Conservation (phyloP, 169 alveolate genomes). For the Fabrea salina region DNA sequence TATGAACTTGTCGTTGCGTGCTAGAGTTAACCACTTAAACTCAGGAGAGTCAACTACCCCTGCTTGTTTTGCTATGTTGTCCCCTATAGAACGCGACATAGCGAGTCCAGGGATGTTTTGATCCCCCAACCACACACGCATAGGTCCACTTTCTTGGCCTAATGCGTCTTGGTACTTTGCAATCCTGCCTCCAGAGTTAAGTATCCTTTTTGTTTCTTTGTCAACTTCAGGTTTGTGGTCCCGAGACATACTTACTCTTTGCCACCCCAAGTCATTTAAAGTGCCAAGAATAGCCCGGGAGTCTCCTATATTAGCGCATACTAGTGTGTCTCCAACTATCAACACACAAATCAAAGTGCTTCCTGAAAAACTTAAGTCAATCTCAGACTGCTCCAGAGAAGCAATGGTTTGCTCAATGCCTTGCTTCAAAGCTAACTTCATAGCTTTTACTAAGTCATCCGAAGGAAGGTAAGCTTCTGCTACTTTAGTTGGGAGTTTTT, state of each 20-base stretch:
- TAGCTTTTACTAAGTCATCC: neutral
- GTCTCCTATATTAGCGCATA: constrained; percentile 85
- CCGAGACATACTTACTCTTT: constrained; percentile 51
- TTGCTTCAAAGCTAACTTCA: neutral
- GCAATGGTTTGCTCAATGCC: neutral
- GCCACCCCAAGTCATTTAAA: neutral
- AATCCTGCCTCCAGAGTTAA: constrained; percentile 68
- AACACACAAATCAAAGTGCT: constrained; percentile 62
- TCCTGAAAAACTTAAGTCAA: constrained; percentile 62
- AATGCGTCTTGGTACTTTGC: constrained; percentile 60
- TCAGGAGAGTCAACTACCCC: constrained; percentile 77
- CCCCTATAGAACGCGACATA: constrained; percentile 81
- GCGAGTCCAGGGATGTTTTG: constrained; percentile 77
- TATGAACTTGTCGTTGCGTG: constrained; percentile 55
- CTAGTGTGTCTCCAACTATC: constrained; percentile 47
- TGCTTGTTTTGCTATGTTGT: constrained; percentile 57
- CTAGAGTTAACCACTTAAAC: constrained; percentile 36
- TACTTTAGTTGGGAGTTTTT: constrained; percentile 36
- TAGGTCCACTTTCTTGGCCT: constrained; percentile 68
- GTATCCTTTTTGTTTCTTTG: constrained; percentile 74
- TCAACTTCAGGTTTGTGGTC: constrained; percentile 78
- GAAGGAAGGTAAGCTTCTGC: neutral
- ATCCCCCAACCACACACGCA: constrained; percentile 69
- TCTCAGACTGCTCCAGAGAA: neutral
- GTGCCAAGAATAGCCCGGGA: constrained; percentile 78